A percentile compares a stretch with the other conserved stretches of the same genome.
These are phyloP conservation scores for Syzygium grande DNA, from an alignment of 345 rosid species.

Conservation along the genomic window DNA sequence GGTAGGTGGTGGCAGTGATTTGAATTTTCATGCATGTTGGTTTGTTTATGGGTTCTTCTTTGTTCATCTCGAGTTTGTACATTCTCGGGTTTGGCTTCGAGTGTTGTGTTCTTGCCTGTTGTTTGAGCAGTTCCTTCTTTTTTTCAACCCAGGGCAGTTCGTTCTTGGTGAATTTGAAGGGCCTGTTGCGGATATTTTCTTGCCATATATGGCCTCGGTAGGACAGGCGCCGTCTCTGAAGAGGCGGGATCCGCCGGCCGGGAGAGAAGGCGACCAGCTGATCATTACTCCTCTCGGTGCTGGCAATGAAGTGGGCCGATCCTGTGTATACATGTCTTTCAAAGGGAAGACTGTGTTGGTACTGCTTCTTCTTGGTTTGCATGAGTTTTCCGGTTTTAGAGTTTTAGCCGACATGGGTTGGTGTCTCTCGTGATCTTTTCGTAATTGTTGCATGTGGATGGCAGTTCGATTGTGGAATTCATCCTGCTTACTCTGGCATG, in stretches of 20 bases:
- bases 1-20: no score
- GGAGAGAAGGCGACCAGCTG: slow-evolving; percentile 70
- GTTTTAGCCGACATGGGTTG: background rate
- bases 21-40: no score
- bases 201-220: slow-evolving; percentile 37
- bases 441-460: background rate
- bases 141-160: background rate
- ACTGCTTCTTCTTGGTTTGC: background rate
- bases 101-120: background rate
- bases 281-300: slow-evolving; percentile 89
- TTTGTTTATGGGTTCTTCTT: no score
- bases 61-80: no score
- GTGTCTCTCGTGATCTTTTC: background rate
- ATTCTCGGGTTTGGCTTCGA: background rate
- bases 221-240: slow-evolving; percentile 42
- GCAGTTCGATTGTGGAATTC: slow-evolving; percentile 93
- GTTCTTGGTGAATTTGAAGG: background rate
- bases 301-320: slow-evolving; percentile 89
- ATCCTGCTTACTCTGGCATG: slow-evolving; percentile 31
- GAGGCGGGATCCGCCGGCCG: slow-evolving; percentile 52
- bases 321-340: slow-evolving; percentile 83
- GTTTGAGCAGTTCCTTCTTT: background rate
- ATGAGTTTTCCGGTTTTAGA: background rate
- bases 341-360: slow-evolving; percentile 76
- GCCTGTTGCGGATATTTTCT: background rate